Evolutionary conservation across 2,329 filamentous ascomycete species (phyloP).

Genomic region (Aspergillus thermomutatus): DNA sequence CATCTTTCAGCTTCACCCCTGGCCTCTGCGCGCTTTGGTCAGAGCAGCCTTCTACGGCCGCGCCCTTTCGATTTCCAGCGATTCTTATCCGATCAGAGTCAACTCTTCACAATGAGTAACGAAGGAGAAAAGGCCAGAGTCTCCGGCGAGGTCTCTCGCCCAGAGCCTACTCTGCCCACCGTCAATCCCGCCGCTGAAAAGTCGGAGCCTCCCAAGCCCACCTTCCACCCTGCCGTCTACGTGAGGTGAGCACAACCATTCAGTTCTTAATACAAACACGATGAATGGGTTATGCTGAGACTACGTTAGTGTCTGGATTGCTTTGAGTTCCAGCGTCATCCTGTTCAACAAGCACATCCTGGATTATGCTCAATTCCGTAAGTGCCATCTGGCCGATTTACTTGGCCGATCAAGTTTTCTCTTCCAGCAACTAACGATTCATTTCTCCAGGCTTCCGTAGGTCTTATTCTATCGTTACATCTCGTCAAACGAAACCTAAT

Average conservation of each 20-base stretch:
- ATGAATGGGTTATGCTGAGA: conserved; percentile 13
- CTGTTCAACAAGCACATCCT: conserved; percentile 99
- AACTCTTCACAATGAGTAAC: conserved; percentile 51
- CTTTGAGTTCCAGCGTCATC: conserved; percentile 88
- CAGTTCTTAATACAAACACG: neutral
- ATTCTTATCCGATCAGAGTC: conserved; percentile 43
- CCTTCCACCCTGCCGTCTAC: conserved; percentile 80
- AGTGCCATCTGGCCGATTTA: conserved; percentile 31
- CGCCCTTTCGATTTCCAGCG: conserved; percentile 48
- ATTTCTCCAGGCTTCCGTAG: conserved; percentile 43
- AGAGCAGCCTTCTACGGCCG: conserved; percentile 42
- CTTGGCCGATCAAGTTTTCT: too few species aligned
- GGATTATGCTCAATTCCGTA: conserved; percentile 78
- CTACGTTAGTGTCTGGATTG: conserved; percentile 74
- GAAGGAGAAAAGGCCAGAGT: conserved; percentile 78
- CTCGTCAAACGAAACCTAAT: neutral
- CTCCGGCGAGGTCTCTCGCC: conserved; percentile 64
- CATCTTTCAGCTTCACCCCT: conserved; percentile 27
- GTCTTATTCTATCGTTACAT: conserved; percentile 13
- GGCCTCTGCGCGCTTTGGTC: conserved; percentile 44
- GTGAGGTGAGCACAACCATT: conserved; percentile 54
- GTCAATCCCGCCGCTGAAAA: conserved; percentile 75
- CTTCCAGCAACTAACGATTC: conserved; percentile 2
- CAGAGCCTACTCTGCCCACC: conserved; percentile 64
- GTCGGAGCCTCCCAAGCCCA: conserved; percentile 59